Conservation (phyloP, 106 monocot species). For the Platanthera zijinensis region DNA sequence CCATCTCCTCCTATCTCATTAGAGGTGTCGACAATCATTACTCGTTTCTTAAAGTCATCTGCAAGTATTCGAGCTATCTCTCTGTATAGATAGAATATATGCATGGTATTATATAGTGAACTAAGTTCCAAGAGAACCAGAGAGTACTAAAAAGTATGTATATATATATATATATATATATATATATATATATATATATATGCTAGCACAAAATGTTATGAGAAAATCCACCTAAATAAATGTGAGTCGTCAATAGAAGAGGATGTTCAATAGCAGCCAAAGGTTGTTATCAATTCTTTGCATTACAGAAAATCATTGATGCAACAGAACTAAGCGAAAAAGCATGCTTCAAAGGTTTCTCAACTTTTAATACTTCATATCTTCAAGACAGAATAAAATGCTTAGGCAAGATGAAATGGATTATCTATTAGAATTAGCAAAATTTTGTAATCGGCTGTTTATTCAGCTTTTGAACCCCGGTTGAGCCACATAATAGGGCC, state of each 20-base stretch:
- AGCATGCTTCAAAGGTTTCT: neutral
- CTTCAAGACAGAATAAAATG: neutral
- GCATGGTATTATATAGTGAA: neutral
- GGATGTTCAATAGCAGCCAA: neutral
- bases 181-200: too few relatives aligned
- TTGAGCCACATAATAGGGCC: too few relatives aligned
- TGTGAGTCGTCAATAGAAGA: neutral
- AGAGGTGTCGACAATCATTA: constrained; percentile 96
- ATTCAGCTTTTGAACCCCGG: too few relatives aligned
- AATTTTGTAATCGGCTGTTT: too few relatives aligned
- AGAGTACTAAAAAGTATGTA: neutral
- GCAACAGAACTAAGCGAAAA: neutral
- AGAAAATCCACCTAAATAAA: neutral
- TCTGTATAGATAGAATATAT: constrained; percentile 27
- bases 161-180: too few relatives aligned
- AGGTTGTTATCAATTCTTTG: neutral
- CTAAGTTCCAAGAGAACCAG: neutral
- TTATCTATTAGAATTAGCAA: neutral
- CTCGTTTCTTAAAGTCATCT: constrained; percentile 81
- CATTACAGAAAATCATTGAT: neutral
- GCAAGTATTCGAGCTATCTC: constrained; percentile 82
- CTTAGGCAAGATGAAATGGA: neutral
- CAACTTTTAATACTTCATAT: neutral
- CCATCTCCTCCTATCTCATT: constrained; percentile 98
- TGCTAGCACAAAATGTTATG: neutral